These are phyloP conservation scores for Globisporangium emineosum DNA, from an alignment of 352 stramenopile species.

Conservation along the genomic window DNA sequence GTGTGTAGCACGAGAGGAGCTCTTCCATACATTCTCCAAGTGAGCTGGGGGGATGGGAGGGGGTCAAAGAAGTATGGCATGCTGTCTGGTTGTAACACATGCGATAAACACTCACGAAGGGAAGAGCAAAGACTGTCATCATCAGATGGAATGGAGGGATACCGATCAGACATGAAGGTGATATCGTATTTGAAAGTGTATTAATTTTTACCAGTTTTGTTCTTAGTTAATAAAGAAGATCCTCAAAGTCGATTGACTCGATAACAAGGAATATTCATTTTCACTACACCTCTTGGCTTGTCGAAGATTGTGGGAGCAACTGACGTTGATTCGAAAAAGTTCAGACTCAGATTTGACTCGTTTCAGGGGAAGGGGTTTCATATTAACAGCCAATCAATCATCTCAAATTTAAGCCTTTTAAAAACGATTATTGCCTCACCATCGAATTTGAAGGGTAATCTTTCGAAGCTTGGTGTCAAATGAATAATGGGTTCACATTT, in stretches of 20 bases:
- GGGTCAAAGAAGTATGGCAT: background rate
- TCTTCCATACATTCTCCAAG: constrained; percentile 7
- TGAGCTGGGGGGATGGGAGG: constrained; percentile 3
- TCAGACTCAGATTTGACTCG: constrained; percentile 8
- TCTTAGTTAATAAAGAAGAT: background rate
- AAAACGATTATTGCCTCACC: background rate
- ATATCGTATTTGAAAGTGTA: background rate
- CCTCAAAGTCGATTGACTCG: background rate
- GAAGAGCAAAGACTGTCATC: background rate
- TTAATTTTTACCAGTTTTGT: background rate
- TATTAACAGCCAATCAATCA: background rate
- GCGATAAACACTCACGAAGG: background rate
- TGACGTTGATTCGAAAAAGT: constrained; percentile 4
- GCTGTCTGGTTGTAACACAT: constrained; percentile 12
- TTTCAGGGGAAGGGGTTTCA: background rate
- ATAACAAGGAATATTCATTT: background rate
- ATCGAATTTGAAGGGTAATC: background rate
- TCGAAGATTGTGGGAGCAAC: background rate
- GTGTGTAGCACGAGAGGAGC: background rate
- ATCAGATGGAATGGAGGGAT: background rate
- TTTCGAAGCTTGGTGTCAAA: background rate
- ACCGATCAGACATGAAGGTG: background rate
- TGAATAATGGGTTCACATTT: background rate
- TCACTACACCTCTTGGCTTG: background rate
- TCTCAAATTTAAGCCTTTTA: background rate